phyloP scores from a whole-genome alignment of 176 grass and related monocot genomes.

The Rhipidocladum racemiflorum region DNA sequence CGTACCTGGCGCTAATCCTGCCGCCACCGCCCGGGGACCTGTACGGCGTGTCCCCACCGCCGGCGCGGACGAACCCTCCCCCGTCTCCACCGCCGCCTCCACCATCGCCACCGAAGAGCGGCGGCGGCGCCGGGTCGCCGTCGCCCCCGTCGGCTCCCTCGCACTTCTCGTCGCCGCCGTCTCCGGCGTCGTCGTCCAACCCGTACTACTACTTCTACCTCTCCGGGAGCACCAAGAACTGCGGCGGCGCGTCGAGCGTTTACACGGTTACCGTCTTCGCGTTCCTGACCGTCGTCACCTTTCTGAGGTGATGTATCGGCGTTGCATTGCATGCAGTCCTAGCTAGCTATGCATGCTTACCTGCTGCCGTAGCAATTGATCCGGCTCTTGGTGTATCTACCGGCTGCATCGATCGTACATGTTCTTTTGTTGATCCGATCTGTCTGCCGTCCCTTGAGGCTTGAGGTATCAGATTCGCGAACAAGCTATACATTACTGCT shows the following conservation, averaged over 20 bases:
- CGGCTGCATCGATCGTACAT: not conserved
- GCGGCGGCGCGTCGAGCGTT: conserved; percentile 10
- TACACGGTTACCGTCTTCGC: conserved; percentile 23
- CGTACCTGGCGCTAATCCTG: conserved; percentile 39
- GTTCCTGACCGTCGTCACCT: conserved; percentile 5
- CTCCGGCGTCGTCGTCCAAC: conserved; percentile 45
- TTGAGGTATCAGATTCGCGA: not conserved
- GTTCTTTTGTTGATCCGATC: not conserved
- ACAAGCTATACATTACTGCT: not conserved
- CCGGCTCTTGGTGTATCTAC: not conserved
- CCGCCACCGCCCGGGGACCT: conserved; percentile 15
- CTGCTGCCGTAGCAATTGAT: not conserved
- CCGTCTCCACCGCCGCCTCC: not conserved
- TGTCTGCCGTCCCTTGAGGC: not conserved
- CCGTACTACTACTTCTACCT: conserved; percentile 84
- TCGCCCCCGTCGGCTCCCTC: conserved; percentile 22
- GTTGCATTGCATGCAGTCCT: no score
- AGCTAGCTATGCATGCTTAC: not conserved
- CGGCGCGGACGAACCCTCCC: conserved; percentile 5
- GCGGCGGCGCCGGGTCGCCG: not conserved
- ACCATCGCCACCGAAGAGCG: conserved; percentile 16
- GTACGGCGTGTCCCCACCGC: not conserved
- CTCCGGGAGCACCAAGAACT: conserved; percentile 31
- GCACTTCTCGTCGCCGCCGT: conserved; percentile 41
- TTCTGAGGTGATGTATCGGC: conserved; percentile 7